Conservation (phyloP, 2,329 filamentous ascomycete genomes). For the Dothistroma septosporum region DNA sequence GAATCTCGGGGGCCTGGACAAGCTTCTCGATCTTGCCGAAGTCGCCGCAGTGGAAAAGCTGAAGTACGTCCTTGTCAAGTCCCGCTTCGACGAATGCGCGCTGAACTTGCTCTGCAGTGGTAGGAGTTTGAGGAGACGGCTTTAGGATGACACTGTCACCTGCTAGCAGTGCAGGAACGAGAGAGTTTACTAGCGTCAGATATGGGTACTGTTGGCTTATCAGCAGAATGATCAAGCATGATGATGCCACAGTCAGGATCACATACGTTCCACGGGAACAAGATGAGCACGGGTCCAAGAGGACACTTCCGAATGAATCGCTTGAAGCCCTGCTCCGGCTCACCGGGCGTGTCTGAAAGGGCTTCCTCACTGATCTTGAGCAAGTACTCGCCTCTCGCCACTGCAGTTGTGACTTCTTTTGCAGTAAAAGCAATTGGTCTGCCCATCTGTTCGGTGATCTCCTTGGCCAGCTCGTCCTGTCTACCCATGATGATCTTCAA, state of each 20-base stretch:
- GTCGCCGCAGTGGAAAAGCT: slow-evolving; percentile 88
- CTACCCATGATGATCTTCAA: slow-evolving; percentile 65
- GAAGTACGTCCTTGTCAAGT: slow-evolving; percentile 75
- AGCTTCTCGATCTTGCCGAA: slow-evolving; percentile 71
- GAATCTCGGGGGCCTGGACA: slow-evolving; percentile 70
- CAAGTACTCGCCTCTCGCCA: slow-evolving; percentile 80
- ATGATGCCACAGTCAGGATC: slow-evolving; percentile 6
- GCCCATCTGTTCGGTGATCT: slow-evolving; percentile 93
- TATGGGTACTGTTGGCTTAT: slow-evolving; percentile 73
- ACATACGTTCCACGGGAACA: slow-evolving; percentile 95
- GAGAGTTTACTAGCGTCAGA: slow-evolving; percentile 84
- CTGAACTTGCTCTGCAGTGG: slow-evolving; percentile 78
- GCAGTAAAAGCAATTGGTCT: slow-evolving; percentile 82
- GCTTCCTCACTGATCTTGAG: slow-evolving; percentile 76
- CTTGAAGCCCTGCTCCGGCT: slow-evolving; percentile 82
- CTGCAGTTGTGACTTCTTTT: slow-evolving; percentile 78
- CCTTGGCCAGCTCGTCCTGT: slow-evolving; percentile 74
- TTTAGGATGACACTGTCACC: slow-evolving; percentile 92
- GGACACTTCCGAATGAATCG: slow-evolving; percentile 85
- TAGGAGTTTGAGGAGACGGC: slow-evolving; percentile 91
- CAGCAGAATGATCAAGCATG: slow-evolving; percentile 1
- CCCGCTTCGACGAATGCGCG: slow-evolving; percentile 75
- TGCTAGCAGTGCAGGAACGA: slow-evolving; percentile 84
- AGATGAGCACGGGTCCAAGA: slow-evolving; percentile 78
- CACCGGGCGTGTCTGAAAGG: slow-evolving; percentile 75